Evolutionary conservation across 306 rosid species (phyloP), one percentile per base, ranked within the genome.

Genomic region (Castanospermum australe): DNA sequence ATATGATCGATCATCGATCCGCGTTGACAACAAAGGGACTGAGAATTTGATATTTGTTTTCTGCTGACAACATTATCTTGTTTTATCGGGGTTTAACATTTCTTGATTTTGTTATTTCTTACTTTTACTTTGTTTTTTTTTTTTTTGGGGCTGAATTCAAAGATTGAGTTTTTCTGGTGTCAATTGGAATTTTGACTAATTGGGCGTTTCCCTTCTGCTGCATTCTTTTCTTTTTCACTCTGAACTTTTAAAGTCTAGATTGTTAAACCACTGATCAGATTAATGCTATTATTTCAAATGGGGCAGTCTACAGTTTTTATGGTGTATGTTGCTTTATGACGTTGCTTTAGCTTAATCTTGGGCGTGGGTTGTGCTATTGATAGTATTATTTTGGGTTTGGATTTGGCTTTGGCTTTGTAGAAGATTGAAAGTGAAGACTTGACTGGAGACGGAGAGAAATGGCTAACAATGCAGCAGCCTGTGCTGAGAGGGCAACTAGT

Each of bases 401-500:
- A 8, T 50, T 36, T 8, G 45, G 77, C 8, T 20, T 75, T 33
- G 76, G 14, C 14, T 39, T 81, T 75, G n/a, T 28, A 21, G 80
- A 25, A 48, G 41, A 72, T 41, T 56, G 0, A 63, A 36, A 63
- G 3, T 24, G 13, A 39, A 66, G 83, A 63, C 77, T 45, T 81
- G 67, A 42, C 55, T 54, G 45, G 41, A 67, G 7, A 51, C 14
- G 21, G 52, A 69, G 73, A 70, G 79, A 81, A 41, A 96, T 93
- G 99, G 92, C 97, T 70, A 86, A 84, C 75, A 83, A 87, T 75
- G 98, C 93, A 12, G 94, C 92, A 42, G 86, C 97, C 22, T 93
- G 89, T 73, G 97, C 94, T 11, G 97, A 96, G 86, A 96, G 96
- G 88, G 98, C 98, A 38, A 96, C 98, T 1, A 96, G 92, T 82